phyloP scores from a whole-genome alignment of 2,329 filamentous ascomycete genomes.

The Xylaria sp. region DNA sequence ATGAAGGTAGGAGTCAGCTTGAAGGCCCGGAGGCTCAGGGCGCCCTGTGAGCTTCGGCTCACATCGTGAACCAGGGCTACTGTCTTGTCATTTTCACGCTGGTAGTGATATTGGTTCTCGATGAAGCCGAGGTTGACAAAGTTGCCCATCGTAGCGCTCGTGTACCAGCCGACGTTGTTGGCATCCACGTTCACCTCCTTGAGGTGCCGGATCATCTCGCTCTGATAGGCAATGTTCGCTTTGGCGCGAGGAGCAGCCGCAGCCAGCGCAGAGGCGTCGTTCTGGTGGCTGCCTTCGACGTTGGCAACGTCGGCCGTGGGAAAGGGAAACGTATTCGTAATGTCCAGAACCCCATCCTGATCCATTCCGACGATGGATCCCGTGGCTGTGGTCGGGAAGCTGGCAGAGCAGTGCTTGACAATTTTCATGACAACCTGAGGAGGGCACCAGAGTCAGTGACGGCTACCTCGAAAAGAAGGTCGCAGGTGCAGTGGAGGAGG shows the following conservation, averaged over 20 bases:
- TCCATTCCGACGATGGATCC: slow-evolving; percentile 96
- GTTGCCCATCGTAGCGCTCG: slow-evolving; percentile 98
- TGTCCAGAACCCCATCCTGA: slow-evolving; percentile 79
- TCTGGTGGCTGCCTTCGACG: slow-evolving; percentile 76
- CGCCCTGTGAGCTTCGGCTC: slow-evolving; percentile 92
- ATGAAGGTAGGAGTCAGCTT: slow-evolving; percentile 89
- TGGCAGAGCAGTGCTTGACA: slow-evolving; percentile 90
- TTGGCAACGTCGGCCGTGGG: slow-evolving; percentile 80
- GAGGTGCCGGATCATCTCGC: slow-evolving; percentile 96
- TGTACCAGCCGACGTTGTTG: slow-evolving; percentile 98
- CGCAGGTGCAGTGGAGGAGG: slow-evolving; percentile 36
- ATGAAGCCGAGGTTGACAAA: slow-evolving; percentile 95
- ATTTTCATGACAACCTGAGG: slow-evolving; percentile 93
- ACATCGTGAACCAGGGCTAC: slow-evolving; percentile 95
- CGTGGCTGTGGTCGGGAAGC: slow-evolving; percentile 89
- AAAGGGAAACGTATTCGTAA: slow-evolving; percentile 97
- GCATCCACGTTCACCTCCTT: slow-evolving; percentile 98
- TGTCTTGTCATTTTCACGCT: slow-evolving; percentile 91
- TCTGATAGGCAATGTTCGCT: slow-evolving; percentile 87
- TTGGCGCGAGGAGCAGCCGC: slow-evolving; percentile 92
- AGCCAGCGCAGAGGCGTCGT: slow-evolving; percentile 78
- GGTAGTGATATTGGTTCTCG: slow-evolving; percentile 98
- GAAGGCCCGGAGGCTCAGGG: slow-evolving; percentile 90
- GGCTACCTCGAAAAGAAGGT: slow-evolving; percentile 10
- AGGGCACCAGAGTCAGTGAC: slow-evolving; percentile 28